phyloP scores from a whole-genome alignment of 2,329 filamentous ascomycete genomes.

The Lasiodiplodia theobromae region DNA sequence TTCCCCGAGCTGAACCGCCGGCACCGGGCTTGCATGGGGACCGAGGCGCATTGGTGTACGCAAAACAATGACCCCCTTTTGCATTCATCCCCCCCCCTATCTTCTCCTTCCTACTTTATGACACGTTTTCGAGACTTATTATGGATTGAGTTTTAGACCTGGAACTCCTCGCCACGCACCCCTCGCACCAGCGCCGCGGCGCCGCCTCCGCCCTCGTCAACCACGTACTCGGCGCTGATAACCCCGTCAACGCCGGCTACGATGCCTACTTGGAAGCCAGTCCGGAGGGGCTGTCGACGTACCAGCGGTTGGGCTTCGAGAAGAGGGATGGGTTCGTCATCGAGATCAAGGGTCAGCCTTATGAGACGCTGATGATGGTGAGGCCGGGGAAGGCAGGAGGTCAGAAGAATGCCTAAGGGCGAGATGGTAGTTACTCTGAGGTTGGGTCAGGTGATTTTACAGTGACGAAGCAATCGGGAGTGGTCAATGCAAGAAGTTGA shows the following conservation, averaged over 20 bases:
- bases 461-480: no score
- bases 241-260: background rate
- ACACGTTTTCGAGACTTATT: no score
- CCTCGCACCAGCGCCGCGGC: slow-evolving; percentile 20
- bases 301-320: slow-evolving; percentile 17
- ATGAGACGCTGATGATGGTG: slow-evolving; percentile 25
- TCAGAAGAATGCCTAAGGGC: background rate
- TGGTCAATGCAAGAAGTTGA: no score
- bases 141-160: slow-evolving; percentile 5
- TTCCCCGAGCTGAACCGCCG: background rate
- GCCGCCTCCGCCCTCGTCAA: slow-evolving; percentile 10
- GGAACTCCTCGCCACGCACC: slow-evolving; percentile 24
- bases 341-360: background rate
- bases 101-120: no score
- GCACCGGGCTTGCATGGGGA: slow-evolving; percentile 5
- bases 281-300: slow-evolving; percentile 11
- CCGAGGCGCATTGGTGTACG: slow-evolving; percentile 17
- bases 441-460: no score
- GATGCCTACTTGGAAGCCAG: slow-evolving; percentile 13
- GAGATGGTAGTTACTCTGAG: no score
- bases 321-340: background rate
- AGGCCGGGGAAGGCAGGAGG: background rate
- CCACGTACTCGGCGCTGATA: background rate
- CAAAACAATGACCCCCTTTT: no score
- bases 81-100: background rate